Percentiles rank a stretch among this genome's conserved stretches.
These are phyloP conservation scores for Scopulariopsis brevicaulis DNA, from an alignment of 2,329 filamentous ascomycete genomes.

Conservation along the genomic window DNA sequence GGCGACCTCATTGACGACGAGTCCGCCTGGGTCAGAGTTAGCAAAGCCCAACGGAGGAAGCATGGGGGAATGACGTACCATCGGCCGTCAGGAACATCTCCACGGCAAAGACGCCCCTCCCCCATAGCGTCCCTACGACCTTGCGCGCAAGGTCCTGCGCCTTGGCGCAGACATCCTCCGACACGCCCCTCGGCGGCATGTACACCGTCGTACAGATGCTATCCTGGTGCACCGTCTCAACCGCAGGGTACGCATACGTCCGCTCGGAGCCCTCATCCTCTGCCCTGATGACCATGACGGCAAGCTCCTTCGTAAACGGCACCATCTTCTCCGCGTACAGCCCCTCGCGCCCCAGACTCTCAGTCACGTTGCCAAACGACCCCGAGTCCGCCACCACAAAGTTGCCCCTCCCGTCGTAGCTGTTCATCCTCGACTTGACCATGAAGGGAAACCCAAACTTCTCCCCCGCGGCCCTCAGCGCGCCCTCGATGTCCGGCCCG, in stretches of 20 bases:
- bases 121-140: slow-evolving; percentile 70
- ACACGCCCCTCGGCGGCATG: slow-evolving; percentile 65
- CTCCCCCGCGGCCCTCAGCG: slow-evolving; percentile 50
- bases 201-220: slow-evolving; percentile 92
- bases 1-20: slow-evolving; percentile 81
- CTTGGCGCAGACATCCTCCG: slow-evolving; percentile 43
- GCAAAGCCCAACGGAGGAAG: neutral
- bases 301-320: slow-evolving; percentile 74
- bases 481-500: slow-evolving; percentile 42
- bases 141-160: slow-evolving; percentile 69
- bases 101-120: slow-evolving; percentile 89
- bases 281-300: slow-evolving; percentile 90
- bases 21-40: slow-evolving; percentile 9
- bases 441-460: slow-evolving; percentile 75
- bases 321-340: slow-evolving; percentile 89
- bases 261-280: slow-evolving; percentile 48
- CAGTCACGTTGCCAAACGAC: slow-evolving; percentile 50
- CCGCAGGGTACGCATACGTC: slow-evolving; percentile 68
- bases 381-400: slow-evolving; percentile 32
- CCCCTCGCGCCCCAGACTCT: slow-evolving; percentile 56
- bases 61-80: slow-evolving; percentile 24
- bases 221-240: slow-evolving; percentile 92
- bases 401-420: slow-evolving; percentile 80
- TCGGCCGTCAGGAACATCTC: slow-evolving; percentile 85
- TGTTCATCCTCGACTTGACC: slow-evolving; percentile 83